These are phyloP conservation scores for Podospora tetraspora DNA, from an alignment of 495 filamentous ascomycete genomes.

Conservation along the genomic window DNA sequence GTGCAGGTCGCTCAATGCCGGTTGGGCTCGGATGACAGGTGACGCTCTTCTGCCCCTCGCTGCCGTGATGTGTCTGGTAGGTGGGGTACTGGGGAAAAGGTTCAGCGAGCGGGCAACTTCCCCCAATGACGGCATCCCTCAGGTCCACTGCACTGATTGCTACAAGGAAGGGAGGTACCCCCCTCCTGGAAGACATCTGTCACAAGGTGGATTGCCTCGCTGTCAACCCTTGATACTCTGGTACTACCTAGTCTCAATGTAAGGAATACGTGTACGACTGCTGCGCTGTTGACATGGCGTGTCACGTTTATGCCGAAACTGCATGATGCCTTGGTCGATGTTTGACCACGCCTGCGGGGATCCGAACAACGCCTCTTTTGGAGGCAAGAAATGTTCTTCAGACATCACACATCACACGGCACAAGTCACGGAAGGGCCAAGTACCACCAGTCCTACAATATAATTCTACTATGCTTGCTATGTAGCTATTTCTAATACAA, in stretches of 20 bases:
- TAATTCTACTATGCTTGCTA: background rate
- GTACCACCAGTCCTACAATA: background rate
- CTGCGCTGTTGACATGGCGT: background rate
- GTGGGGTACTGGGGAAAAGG: background rate
- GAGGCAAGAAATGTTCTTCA: too few species aligned
- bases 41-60: conserved; percentile 10
- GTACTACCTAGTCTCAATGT: background rate
- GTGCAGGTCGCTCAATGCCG: background rate
- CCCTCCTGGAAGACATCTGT: background rate
- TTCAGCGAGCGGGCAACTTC: background rate
- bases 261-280: background rate
- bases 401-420: background rate
- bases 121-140: background rate
- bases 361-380: background rate
- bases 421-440: background rate
- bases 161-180: too few species aligned
- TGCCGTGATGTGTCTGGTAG: conserved; percentile 7
- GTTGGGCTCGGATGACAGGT: background rate
- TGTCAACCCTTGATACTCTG: background rate
- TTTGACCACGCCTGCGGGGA: background rate
- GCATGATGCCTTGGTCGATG: background rate
- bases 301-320: background rate
- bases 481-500: background rate
- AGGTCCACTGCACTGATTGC: too few species aligned
- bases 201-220: background rate